Evolutionary conservation across 345 rosid genomes (phyloP), one percentile per base, ranked within the genome.

Genomic region (Cochlearia excelsa): DNA sequence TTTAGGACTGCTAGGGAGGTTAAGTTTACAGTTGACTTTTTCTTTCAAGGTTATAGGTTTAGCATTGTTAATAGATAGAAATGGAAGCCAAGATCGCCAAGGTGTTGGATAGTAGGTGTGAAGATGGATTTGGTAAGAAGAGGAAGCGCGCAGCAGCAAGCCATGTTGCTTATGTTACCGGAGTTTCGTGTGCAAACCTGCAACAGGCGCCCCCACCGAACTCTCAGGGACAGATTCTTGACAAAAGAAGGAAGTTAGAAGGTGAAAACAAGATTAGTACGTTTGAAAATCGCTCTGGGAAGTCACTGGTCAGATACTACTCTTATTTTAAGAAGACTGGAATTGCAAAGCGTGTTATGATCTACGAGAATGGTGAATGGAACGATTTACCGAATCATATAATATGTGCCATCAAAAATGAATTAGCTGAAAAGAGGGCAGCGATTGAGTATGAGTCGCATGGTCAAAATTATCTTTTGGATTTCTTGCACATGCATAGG

Each of bases 401-500:
- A 10, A 7, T 83, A 7, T 65, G 67, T 33, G 62, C 78, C 10
- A 58, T 84, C 53, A 75, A 42, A 61, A 79, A 79, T 55, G 93
- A 94, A 49, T 68, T 94, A 3, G 76, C 67, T 34, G 77, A 67
- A 61, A 87, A 87, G 82, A 84, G 77, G 73, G 82, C 93, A 1
- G 75, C 69, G 5, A 53, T 85, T 33, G 87, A 85, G 77, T 77
- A 73, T 54, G 83, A 90, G 64, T 59, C 54, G 34, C 74, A 66
- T 33, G 87, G 86, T 30, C 77, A 46, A 11, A 70, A 23, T 31
- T 81, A 68, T 60, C 68, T 87, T 54, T 77, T 94, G 50, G 96
- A 94, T 73, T 84, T 94, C 66, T 54, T 87, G 80, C 95, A 87
- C 34, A 94, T 94, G 99, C 69, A 76, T 33, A 75, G 72, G 8